phyloP scores from a whole-genome alignment of 208 protist species.

The Tritrichomonas musculus region DNA sequence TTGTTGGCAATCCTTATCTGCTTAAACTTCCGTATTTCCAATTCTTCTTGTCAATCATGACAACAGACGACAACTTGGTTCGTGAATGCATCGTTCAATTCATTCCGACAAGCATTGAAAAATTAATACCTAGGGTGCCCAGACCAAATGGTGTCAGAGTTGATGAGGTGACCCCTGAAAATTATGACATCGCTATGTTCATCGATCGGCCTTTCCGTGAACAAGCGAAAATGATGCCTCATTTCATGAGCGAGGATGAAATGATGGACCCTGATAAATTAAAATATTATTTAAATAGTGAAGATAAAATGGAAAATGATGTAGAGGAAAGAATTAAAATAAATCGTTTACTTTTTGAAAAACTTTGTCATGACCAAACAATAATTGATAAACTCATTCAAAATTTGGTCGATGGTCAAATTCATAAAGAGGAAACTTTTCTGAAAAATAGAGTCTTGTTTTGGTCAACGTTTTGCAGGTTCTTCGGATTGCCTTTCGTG shows the following conservation, averaged over 20 bases:
- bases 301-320: not conserved
- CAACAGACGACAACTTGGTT: not conserved
- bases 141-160: not conserved
- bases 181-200: not conserved
- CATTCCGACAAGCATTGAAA: not conserved
- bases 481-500: not conserved
- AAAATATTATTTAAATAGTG: not conserved
- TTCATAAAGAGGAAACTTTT: conserved; percentile 30
- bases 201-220: not conserved
- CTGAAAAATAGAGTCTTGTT: not conserved
- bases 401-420: not conserved
- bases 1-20: not conserved
- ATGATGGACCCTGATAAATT: not conserved
- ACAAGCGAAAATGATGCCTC: not conserved
- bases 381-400: not conserved
- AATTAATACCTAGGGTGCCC: not conserved
- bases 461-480: conserved; percentile 4
- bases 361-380: not conserved
- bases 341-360: not conserved
- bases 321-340: not conserved
- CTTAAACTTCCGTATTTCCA: not conserved
- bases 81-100: not conserved
- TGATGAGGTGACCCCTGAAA: not conserved
- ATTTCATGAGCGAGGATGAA: not conserved
- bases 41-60: not conserved